Evolutionary conservation across 768 basidiomycete genomes (phyloP).

Genomic region (Myochromella boudieri): DNA sequence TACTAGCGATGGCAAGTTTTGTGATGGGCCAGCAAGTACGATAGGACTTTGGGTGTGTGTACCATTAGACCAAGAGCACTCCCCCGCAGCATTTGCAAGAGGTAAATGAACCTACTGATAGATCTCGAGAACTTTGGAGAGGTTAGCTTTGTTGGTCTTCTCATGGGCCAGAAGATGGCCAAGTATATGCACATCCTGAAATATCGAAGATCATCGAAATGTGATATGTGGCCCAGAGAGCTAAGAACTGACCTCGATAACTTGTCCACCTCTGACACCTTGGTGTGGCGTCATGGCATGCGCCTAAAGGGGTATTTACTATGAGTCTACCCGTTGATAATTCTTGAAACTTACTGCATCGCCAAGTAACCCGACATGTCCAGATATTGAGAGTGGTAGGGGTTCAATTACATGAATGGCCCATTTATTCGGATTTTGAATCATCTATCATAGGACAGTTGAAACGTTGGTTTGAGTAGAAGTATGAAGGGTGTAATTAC

Average conservation of each 20-base stretch:
- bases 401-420: conserved; percentile 35
- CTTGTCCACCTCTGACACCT: conserved; percentile 25
- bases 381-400: conserved; percentile 25
- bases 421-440: conserved; percentile 33
- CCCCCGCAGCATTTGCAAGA: conserved; percentile 12
- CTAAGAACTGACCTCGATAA: conserved; percentile 17
- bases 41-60: too few species aligned
- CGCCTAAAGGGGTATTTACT: conserved; percentile 10
- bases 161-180: conserved; percentile 18
- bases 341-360: conserved; percentile 1
- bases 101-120: conserved; percentile 22
- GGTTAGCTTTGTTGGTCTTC: conserved; percentile 11
- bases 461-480: background rate
- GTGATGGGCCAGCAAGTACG: too few species aligned
- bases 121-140: conserved; percentile 14
- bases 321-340: background rate
- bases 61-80: conserved; percentile 18
- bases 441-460: conserved; percentile 16
- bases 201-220: background rate
- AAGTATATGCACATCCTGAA: conserved; percentile 22
- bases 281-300: conserved; percentile 27
- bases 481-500: background rate
- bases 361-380: conserved; percentile 11
- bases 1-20: too few species aligned
- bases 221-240: background rate